These are phyloP conservation scores for Chiua sp. DNA, from an alignment of 1,284 basidiomycete genomes.

Conservation along the genomic window DNA sequence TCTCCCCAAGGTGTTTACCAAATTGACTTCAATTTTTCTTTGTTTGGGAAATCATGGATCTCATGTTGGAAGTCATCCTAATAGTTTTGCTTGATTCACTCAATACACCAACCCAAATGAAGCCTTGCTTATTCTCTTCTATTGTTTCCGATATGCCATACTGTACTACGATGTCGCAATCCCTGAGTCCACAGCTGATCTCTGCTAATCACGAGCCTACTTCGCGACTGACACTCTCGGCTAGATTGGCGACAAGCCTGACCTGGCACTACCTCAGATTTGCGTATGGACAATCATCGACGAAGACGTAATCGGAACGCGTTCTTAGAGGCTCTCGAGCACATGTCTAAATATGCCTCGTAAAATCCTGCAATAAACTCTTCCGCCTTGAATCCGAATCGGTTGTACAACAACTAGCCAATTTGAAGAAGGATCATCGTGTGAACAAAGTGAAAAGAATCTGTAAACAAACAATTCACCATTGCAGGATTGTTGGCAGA, in stretches of 20 bases:
- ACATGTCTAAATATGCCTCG: conserved; percentile 69
- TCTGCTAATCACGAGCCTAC: too few relatives aligned
- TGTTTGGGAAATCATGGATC: background rate
- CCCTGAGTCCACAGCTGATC: too few relatives aligned
- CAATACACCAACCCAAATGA: too few relatives aligned
- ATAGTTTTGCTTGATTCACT: too few relatives aligned
- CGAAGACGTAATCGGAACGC: conserved; percentile 68
- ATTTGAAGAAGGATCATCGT: background rate
- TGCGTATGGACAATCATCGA: conserved; percentile 18
- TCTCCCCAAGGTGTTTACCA: background rate
- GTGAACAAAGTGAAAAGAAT: background rate
- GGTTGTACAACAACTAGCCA: conserved; percentile 73
- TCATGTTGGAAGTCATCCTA: too few relatives aligned
- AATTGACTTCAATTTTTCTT: background rate
- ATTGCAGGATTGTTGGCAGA: conserved; percentile 81
- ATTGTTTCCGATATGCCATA: too few relatives aligned
- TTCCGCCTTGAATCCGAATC: conserved; percentile 84
- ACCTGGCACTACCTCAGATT: too few relatives aligned
- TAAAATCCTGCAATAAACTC: conserved; percentile 82
- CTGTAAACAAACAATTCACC: conserved; percentile 45
- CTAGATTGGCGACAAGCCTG: too few relatives aligned
- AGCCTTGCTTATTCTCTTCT: too few relatives aligned
- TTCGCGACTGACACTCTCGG: too few relatives aligned
- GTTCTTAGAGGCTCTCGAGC: conserved; percentile 74
- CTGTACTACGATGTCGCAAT: too few relatives aligned